Percentiles rank a stretch among this genome's conserved stretches.
Conservation (phyloP, 2,329 filamentous ascomycete species). For the Exserohilum turcica region DNA sequence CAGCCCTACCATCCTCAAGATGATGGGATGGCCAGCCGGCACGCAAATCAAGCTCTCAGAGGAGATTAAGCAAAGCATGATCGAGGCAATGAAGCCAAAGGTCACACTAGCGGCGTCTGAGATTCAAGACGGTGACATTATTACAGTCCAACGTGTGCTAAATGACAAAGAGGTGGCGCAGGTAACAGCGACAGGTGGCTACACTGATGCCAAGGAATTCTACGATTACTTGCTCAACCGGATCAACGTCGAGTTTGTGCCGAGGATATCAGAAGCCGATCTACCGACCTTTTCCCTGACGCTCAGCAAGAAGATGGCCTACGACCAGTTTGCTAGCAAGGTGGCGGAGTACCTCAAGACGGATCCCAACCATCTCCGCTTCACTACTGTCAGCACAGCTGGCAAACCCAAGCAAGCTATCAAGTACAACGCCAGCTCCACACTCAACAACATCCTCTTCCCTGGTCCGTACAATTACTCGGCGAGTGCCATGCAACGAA, state of each 20-base stretch:
- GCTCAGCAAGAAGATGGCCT: constrained; percentile 85
- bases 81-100: constrained; percentile 91
- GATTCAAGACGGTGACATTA: constrained; percentile 94
- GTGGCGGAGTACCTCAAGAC: constrained; percentile 78
- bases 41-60: constrained; percentile 79
- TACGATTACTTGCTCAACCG: constrained; percentile 93
- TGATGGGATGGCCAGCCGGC: constrained; percentile 85
- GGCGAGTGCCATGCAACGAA: constrained; percentile 68
- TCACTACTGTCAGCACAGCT: constrained; percentile 83
- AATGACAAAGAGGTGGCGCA: constrained; percentile 53
- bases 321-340: constrained; percentile 83
- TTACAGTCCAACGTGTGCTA: constrained; percentile 82
- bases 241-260: constrained; percentile 76
- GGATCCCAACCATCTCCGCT: constrained; percentile 84
- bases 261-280: constrained; percentile 62
- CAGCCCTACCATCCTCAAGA: constrained; percentile 73
- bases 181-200: constrained; percentile 51
- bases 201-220: constrained; percentile 76
- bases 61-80: constrained; percentile 98
- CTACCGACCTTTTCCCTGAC: constrained; percentile 74
- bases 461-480: constrained; percentile 72
- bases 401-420: constrained; percentile 79
- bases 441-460: constrained; percentile 77
- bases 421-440: constrained; percentile 72
- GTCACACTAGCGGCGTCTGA: constrained; percentile 88